Evolutionary conservation across 208 protist genomes (phyloP).

Genomic region (Leishmania arabica): DNA sequence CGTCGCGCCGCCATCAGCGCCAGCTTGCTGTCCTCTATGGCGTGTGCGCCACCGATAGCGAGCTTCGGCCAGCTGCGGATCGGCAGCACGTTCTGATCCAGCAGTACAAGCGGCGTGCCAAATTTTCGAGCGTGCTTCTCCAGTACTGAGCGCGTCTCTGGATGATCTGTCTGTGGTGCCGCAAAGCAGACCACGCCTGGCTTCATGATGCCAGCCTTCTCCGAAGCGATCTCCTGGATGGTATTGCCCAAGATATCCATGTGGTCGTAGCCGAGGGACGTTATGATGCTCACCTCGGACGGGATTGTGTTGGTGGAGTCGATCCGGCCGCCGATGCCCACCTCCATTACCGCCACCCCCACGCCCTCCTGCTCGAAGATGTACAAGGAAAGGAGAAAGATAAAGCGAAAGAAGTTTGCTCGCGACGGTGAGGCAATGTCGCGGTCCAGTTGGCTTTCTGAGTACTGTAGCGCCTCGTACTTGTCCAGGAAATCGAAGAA

Average conservation of each 20-base stretch:
- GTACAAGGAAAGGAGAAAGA: slow-evolving; percentile 84
- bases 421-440: slow-evolving; percentile 41
- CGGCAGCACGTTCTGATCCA: slow-evolving; percentile 67
- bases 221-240: slow-evolving; percentile 88
- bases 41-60: slow-evolving; percentile 75
- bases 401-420: slow-evolving; percentile 84
- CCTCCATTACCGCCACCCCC: slow-evolving; percentile 93
- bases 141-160: slow-evolving; percentile 59
- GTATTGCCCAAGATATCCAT: slow-evolving; percentile 93
- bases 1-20: slow-evolving; percentile 72
- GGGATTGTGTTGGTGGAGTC: slow-evolving; percentile 94
- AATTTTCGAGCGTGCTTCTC: slow-evolving; percentile 42
- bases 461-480: slow-evolving; percentile 53
- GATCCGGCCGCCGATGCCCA: slow-evolving; percentile 93
- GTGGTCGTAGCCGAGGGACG: slow-evolving; percentile 94
- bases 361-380: slow-evolving; percentile 81
- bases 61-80: slow-evolving; percentile 70
- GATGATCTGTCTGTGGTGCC: slow-evolving; percentile 71
- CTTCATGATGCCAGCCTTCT: slow-evolving; percentile 97
- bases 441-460: slow-evolving; percentile 56
- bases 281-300: slow-evolving; percentile 88
- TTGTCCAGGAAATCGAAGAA: slow-evolving; percentile 80
- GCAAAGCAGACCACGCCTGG: slow-evolving; percentile 68
- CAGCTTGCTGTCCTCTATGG: slow-evolving; percentile 85
- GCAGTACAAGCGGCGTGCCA: slow-evolving; percentile 55